Evolutionary conservation across 148 eudicot genomes (phyloP), one percentile per base, ranked within the genome.

Genomic region (Camellia lanceoleosa): DNA sequence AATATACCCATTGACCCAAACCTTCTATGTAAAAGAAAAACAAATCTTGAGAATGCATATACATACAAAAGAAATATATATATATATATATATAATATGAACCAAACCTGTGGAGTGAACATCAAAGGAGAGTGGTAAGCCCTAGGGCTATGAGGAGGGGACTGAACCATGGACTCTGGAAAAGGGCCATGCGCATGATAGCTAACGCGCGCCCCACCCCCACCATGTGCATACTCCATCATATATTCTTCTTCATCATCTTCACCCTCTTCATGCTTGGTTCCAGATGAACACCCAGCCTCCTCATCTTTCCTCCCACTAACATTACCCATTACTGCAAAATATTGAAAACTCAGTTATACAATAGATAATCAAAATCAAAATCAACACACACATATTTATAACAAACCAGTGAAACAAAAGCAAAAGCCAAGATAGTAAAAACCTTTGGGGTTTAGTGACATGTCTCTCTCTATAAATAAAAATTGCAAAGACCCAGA

Each of bases 321-420:
- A 41, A 86, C 89, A 88, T 91, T 89, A 60, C 95, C 95, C 95
- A 91, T 91, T 72, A 74, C 84, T 85, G 78, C 72, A 68, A 81
- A 77, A 73, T 55, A 16, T n/a, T 44, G 7, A 20, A 65, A 77
- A 77, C 71, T 65, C 59, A 75, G 19, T 54, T 44, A 77, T 0
- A 9, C 68, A 78, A 52, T n/a, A 46, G 42, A 75, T 70, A 4
- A 56, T 43, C 59, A 55, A n/a, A 9, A 43, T 49, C 56, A 74
- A 69, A 59, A 65, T 14, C 9, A 13, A 52, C 76, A 43, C 38
- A 62, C 16, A 15, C 20, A 64, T 3, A 59, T 1, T 60, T 2
- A 63, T 20, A 52, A 18, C 52, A 41, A 13, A 68, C 74, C 80
- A 68, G 74, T 52, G 52, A 73, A 51, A 30, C 74, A 46, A 30